A percentile compares a stretch with the other conserved stretches of the same genome.
phyloP scores from a whole-genome alignment of 2,329 filamentous ascomycete species.

The Curvularia verruculosa region DNA sequence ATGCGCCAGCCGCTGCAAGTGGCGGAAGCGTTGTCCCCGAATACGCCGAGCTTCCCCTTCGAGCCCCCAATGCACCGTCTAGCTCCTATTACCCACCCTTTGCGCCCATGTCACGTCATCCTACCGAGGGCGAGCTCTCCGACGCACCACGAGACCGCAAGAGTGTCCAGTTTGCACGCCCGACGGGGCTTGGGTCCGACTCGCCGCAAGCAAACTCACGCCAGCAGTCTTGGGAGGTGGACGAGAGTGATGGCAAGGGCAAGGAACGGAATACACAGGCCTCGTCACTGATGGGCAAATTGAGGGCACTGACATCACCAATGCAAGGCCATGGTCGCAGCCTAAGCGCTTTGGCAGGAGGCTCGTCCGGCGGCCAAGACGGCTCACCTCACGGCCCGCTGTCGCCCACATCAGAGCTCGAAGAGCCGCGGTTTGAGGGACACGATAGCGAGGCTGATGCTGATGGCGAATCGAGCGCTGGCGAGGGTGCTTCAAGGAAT shows the following conservation, averaged over 20 bases:
- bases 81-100: constrained; percentile 38
- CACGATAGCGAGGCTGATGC: constrained; percentile 74
- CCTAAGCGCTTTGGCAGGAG: constrained; percentile 55
- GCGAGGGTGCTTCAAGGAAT: constrained; percentile 61
- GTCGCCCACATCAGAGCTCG: constrained; percentile 58
- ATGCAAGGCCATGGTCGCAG: constrained; percentile 59
- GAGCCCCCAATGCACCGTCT: constrained; percentile 29
- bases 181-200: constrained; percentile 48
- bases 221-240: constrained; percentile 67
- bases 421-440: constrained; percentile 59
- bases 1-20: constrained; percentile 26
- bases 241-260: constrained; percentile 67
- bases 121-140: constrained; percentile 41
- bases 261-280: constrained; percentile 56
- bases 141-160: constrained; percentile 56
- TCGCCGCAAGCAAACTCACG: constrained; percentile 60
- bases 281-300: constrained; percentile 75
- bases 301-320: constrained; percentile 73
- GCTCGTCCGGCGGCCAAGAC: constrained; percentile 47
- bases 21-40: constrained; percentile 27
- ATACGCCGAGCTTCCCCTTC: constrained; percentile 21
- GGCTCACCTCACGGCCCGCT: constrained; percentile 48
- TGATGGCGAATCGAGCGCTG: constrained; percentile 85
- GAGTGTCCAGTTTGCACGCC: constrained; percentile 77
- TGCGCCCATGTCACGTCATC: constrained; percentile 40